Evolutionary conservation across 352 stramenopile genomes (phyloP), one percentile per base, ranked within the genome.

Genomic region (Pythium pectinolyticum): DNA sequence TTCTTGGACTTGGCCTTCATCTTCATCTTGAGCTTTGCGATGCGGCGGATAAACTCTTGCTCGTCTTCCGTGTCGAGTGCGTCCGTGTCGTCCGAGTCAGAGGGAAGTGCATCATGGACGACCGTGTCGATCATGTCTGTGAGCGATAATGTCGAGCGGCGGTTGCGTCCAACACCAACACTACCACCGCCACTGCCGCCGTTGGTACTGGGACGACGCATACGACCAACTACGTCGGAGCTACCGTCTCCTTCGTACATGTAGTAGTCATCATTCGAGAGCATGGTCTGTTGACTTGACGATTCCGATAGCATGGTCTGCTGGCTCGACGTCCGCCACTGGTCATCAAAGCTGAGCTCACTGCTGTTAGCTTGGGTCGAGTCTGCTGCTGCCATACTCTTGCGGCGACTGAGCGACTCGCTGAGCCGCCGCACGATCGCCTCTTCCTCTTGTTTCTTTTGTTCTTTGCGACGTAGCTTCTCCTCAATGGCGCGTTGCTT

Each of bases 91-190:
- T 65, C 63, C 22, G 66, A 72, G 34, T 72, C 66, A 1, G 66
- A 68, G 7, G 66, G 66, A 5, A 72, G 32, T 10, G 66, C 66
- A 37, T 72, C 59, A 9, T 68, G 66, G 9, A 72, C 66, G 52
- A 72, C 66, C 19, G 52, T 24, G 31, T 72, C 47, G 24, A 72
- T 56, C 11, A 61, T 28, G 20, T 67, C 58, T 7, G 37, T 53
- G 3, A 70, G 51, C 10, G 56, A 63, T 27, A 62, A 20, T 25
- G 61, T 67, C 34, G 61, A 67, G 12, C 43, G 52, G 20, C 61
- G 61, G 24, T 34, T 57, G 12, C 30, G 12, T 49, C 35, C 52
- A 32, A 10, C 25, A 14, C 15, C n/a, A n/a, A n/a, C n/a, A n/a
- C n/a, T n/a, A n/a, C n/a, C n/a, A n/a, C n/a, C n/a, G n/a, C n/a